Conservation (phyloP, 257 asterid species). For the Dorcoceras hygrometricum region DNA sequence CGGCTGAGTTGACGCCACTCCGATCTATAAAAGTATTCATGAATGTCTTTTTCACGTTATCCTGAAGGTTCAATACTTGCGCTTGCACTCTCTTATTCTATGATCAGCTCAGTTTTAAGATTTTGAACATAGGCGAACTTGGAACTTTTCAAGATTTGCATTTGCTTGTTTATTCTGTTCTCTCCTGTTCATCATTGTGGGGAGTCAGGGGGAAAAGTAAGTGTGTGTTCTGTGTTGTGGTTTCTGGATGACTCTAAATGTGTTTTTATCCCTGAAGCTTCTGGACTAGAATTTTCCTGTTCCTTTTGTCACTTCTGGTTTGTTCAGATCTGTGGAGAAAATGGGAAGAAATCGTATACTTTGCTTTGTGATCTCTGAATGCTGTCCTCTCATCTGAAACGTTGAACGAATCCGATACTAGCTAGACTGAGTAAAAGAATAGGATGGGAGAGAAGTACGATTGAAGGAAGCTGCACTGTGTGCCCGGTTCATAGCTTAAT, state of each 20-base stretch:
- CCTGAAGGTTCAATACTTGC: slow-evolving; percentile 16
- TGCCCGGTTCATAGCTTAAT: too few species aligned
- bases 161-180: slow-evolving; percentile 20
- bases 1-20: slow-evolving; percentile 47
- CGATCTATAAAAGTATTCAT: slow-evolving; percentile 30
- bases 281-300: slow-evolving; percentile 13
- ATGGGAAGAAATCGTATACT: too few species aligned
- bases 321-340: not conserved
- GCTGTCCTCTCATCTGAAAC: too few species aligned
- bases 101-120: too few species aligned
- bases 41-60: slow-evolving; percentile 50
- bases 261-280: slow-evolving; percentile 5
- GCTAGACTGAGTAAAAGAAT: too few species aligned
- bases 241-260: not conserved
- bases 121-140: not conserved
- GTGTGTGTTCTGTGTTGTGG: not conserved
- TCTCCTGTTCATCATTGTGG: slow-evolving; percentile 21
- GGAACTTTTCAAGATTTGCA: not conserved
- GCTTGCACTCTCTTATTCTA: not conserved
- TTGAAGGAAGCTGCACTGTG: too few species aligned
- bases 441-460: too few species aligned
- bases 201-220: not conserved
- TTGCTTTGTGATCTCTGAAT: not conserved
- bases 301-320: slow-evolving; percentile 5
- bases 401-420: too few species aligned